Evolutionary conservation across 768 basidiomycete species (phyloP).

Genomic region (Pisolithus tinctorius): DNA sequence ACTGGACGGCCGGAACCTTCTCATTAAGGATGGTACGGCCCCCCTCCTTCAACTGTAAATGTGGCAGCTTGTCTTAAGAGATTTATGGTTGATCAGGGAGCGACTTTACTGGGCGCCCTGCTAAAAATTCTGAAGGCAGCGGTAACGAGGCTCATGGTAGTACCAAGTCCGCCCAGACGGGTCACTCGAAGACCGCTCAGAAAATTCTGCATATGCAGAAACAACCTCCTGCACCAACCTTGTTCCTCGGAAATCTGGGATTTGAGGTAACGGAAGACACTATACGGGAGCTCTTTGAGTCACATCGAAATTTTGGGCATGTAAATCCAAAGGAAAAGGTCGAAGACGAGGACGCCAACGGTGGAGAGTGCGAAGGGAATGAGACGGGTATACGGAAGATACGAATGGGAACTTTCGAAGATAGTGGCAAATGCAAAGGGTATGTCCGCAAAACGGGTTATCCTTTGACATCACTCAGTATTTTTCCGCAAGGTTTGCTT

Average conservation of each 20-base stretch:
- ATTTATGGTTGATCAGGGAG: constrained; percentile 41
- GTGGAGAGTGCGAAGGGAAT: constrained; percentile 16
- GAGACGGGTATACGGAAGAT: constrained; percentile 70
- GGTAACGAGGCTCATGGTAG: constrained; percentile 15
- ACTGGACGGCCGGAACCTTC: constrained; percentile 76
- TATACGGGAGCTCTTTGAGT: constrained; percentile 68
- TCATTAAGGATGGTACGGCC: constrained; percentile 85
- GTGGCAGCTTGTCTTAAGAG: constrained; percentile 1
- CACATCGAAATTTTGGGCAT: constrained; percentile 40
- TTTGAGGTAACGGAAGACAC: constrained; percentile 82
- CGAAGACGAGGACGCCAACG: constrained; percentile 25
- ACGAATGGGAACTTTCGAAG: constrained; percentile 93
- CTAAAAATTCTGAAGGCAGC: constrained; percentile 30
- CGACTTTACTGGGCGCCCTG: constrained; percentile 67
- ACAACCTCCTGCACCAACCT: constrained; percentile 74
- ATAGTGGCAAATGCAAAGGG: constrained; percentile 95
- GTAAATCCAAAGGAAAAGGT: constrained; percentile 27
- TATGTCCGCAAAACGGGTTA: constrained; percentile 30
- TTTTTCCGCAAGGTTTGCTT: constrained; percentile 66
- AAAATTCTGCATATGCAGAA: constrained; percentile 75
- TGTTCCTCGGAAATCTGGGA: constrained; percentile 90
- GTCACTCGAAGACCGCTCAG: constrained; percentile 61
- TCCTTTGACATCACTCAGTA: neutral
- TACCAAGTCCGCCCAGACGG: constrained; percentile 26
- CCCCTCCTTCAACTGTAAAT: neutral